Conservation (phyloP, 2,329 filamentous ascomycete species). For the Claviceps humidiphila region DNA sequence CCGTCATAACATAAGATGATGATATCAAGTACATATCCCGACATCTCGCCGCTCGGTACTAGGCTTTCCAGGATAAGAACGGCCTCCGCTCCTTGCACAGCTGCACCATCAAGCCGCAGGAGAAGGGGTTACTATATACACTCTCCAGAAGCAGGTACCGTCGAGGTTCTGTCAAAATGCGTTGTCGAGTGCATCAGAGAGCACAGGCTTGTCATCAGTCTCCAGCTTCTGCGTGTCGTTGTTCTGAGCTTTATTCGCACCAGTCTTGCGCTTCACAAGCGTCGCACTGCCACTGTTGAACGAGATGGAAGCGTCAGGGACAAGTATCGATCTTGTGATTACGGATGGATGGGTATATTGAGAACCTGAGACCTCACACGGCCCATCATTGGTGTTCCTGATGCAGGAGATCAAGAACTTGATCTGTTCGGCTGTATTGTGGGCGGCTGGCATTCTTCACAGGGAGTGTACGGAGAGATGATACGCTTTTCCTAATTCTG, state of each 20-base stretch:
- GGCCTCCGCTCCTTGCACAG: too few relatives aligned
- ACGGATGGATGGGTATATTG: neutral
- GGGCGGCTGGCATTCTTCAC: constrained; percentile 9
- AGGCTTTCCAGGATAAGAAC: neutral
- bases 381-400: constrained; percentile 43
- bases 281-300: constrained; percentile 8
- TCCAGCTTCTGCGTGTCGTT: constrained; percentile 16
- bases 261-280: constrained; percentile 19
- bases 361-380: constrained; percentile 30
- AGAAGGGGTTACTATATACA: neutral
- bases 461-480: neutral
- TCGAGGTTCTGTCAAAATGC: neutral
- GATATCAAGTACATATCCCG: neutral
- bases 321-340: neutral
- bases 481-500: neutral
- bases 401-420: constrained; percentile 56
- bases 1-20: neutral
- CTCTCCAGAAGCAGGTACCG: neutral
- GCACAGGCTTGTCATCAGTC: constrained; percentile 12
- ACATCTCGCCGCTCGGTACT: neutral
- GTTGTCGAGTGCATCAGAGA: constrained; percentile 14
- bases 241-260: constrained; percentile 15
- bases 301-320: neutral
- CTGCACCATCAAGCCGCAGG: neutral
- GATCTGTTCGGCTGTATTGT: constrained; percentile 42